Evolutionary conservation across 805 yeast genomes (phyloP).

Genomic region (Schizosaccharomyces octosporus): DNA sequence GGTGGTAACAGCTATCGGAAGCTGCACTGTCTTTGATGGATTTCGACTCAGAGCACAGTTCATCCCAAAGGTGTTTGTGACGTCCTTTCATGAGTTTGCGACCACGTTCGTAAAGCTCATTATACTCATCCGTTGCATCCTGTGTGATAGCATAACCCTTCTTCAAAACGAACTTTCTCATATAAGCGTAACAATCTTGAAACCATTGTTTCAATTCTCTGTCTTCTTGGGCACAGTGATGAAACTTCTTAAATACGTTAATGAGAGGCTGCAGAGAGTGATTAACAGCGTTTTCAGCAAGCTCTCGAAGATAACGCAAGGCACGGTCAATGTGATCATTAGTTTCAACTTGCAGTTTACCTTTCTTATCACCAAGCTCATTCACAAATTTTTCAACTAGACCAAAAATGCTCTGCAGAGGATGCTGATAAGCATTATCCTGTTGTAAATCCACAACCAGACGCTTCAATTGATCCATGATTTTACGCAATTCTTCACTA

Average conservation of each 20-base stretch:
- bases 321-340: conserved; percentile 6
- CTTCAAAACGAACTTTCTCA: conserved; percentile 5
- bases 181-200: conserved; percentile 3
- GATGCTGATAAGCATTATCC: conserved; percentile 7
- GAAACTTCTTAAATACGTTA: conserved; percentile 4
- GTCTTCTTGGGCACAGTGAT: conserved; percentile 7
- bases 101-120: conserved; percentile 5
- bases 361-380: not conserved
- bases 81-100: conserved; percentile 2
- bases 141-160: conserved; percentile 6
- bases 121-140: conserved; percentile 4
- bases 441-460: conserved; percentile 7
- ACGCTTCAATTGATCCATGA: not conserved
- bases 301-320: conserved; percentile 2
- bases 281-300: conserved; percentile 8
- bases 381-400: conserved; percentile 5
- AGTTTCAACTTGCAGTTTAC: not conserved
- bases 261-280: conserved; percentile 5
- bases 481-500: not conserved
- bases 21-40: conserved; percentile 4
- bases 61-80: conserved; percentile 5
- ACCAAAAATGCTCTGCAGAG: conserved; percentile 6
- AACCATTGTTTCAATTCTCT: conserved; percentile 6
- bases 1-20: not conserved
- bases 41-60: conserved; percentile 5